These are phyloP conservation scores for Rhodotorula sp. DNA, from an alignment of 1,284 basidiomycete species.

Conservation along the genomic window DNA sequence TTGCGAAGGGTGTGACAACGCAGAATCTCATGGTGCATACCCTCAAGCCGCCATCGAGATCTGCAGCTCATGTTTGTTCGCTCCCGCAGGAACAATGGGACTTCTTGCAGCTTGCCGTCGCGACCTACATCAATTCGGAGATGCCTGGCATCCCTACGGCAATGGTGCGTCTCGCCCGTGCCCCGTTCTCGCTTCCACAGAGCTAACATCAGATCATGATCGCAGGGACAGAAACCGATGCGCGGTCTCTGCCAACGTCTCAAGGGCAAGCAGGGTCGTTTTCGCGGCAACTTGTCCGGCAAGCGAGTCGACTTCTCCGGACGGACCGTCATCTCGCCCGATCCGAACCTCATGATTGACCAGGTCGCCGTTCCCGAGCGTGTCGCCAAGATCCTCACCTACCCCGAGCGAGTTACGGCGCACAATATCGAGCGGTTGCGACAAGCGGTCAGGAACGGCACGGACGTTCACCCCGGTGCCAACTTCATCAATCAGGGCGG, in stretches of 20 bases:
- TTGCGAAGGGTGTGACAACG: slow-evolving; percentile 82
- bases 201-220: not conserved
- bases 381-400: slow-evolving; percentile 93
- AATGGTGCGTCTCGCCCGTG: slow-evolving; percentile 51
- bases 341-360: slow-evolving; percentile 96
- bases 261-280: slow-evolving; percentile 98
- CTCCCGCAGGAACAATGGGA: slow-evolving; percentile 89
- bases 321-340: slow-evolving; percentile 97
- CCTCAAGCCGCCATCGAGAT: not conserved
- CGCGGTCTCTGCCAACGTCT: slow-evolving; percentile 96
- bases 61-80: too few relatives aligned
- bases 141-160: slow-evolving; percentile 85
- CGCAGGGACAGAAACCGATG: slow-evolving; percentile 80
- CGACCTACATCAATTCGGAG: slow-evolving; percentile 98
- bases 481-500: slow-evolving; percentile 81
- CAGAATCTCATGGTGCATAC: slow-evolving; percentile 77
- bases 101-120: slow-evolving; percentile 88
- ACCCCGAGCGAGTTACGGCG: slow-evolving; percentile 89
- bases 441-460: slow-evolving; percentile 81
- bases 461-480: slow-evolving; percentile 90
- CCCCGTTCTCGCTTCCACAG: too few relatives aligned
- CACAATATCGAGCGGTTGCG: slow-evolving; percentile 84
- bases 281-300: slow-evolving; percentile 96
- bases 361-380: slow-evolving; percentile 96
- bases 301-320: slow-evolving; percentile 99